These are phyloP conservation scores for Mucor piriformis DNA, from an alignment of 371 early-diverging fungal genomes.

Conservation along the genomic window DNA sequence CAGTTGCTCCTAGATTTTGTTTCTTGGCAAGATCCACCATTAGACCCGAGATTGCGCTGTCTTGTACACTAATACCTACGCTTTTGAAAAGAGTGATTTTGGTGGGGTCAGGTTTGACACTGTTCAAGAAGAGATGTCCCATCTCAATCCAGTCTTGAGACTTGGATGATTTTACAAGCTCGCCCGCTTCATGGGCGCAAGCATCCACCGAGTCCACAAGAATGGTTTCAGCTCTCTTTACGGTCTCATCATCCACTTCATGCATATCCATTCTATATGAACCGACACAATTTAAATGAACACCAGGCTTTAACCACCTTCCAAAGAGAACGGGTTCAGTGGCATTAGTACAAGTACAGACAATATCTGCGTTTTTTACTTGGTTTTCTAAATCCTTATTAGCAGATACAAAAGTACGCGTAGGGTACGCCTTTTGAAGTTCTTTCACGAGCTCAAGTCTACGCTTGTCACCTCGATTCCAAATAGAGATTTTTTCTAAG, in stretches of 20 bases:
- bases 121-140: constrained; percentile 38
- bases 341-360: constrained; percentile 66
- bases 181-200: constrained; percentile 61
- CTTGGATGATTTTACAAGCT: constrained; percentile 52
- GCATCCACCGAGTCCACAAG: constrained; percentile 58
- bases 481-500: constrained; percentile 47
- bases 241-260: constrained; percentile 56
- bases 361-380: constrained; percentile 55
- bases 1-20: constrained; percentile 39
- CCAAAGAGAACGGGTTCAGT: constrained; percentile 54
- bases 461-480: constrained; percentile 56
- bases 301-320: constrained; percentile 51
- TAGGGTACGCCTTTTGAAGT: constrained; percentile 32
- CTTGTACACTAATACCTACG: constrained; percentile 67
- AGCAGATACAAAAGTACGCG: constrained; percentile 30
- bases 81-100: constrained; percentile 65
- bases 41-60: constrained; percentile 59
- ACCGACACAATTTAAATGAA: constrained; percentile 65
- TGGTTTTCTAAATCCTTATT: constrained; percentile 39
- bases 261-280: constrained; percentile 65
- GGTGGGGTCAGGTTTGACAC: constrained; percentile 6
- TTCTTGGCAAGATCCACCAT: constrained; percentile 53
- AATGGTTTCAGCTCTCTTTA: constrained; percentile 40
- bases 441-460: constrained; percentile 40
- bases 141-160: constrained; percentile 49